Conservation (phyloP, 192 early-diverging fungal species). For the Nowakowskiella sp. region DNA sequence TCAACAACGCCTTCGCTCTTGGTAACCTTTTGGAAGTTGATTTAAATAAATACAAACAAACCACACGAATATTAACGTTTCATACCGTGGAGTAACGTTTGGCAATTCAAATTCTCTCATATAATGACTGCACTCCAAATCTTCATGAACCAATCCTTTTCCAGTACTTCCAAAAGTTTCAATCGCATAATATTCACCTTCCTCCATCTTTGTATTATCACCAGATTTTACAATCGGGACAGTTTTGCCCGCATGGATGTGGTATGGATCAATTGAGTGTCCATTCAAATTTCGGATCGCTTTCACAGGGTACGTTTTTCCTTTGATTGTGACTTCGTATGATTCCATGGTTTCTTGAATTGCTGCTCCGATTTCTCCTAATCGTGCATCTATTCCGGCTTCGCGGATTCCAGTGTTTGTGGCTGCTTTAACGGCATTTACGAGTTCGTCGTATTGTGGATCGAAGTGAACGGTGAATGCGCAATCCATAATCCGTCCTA, state of each 20-base stretch:
- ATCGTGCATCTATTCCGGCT: constrained; percentile 93
- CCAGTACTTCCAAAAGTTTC: constrained; percentile 98
- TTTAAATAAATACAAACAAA: background rate
- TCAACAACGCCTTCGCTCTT: constrained; percentile 65
- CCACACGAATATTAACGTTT: background rate
- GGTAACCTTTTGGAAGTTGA: constrained; percentile 41
- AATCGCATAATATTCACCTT: constrained; percentile 89
- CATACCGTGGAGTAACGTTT: constrained; percentile 61
- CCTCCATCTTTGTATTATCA: constrained; percentile 92
- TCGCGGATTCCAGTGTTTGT: constrained; percentile 92
- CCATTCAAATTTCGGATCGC: constrained; percentile 94
- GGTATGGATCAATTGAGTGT: constrained; percentile 85
- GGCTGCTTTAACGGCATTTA: constrained; percentile 85
- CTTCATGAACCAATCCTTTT: constrained; percentile 78
- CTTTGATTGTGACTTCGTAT: constrained; percentile 90
- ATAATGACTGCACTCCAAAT: constrained; percentile 90
- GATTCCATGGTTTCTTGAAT: constrained; percentile 98
- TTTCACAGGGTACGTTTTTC: constrained; percentile 85
- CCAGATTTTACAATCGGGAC: constrained; percentile 88
- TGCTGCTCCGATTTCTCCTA: constrained; percentile 91
- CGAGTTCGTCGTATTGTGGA: constrained; percentile 75
- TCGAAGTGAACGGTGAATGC: constrained; percentile 93
- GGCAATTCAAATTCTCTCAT: constrained; percentile 50
- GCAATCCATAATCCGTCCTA: constrained; percentile 86
- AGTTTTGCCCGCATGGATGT: constrained; percentile 89